These are phyloP conservation scores for Danielia reshetovae DNA, from an alignment of 805 yeast genomes.

Conservation along the genomic window DNA sequence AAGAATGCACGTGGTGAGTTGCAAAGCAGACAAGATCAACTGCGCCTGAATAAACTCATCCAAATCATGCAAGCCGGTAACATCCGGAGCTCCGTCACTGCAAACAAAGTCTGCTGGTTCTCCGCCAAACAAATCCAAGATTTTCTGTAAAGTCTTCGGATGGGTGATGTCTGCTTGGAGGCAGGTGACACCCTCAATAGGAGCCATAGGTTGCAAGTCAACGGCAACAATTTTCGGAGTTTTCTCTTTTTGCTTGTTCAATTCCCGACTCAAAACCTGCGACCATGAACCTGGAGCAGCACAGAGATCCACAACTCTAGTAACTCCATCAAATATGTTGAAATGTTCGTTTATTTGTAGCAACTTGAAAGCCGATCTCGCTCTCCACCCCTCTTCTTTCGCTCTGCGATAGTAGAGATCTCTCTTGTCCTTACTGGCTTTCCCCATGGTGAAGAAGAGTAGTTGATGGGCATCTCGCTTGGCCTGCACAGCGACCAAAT, in stretches of 20 bases:
- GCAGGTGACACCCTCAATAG: conserved; percentile 85
- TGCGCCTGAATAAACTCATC: conserved; percentile 98
- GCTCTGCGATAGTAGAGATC: conserved; percentile 91
- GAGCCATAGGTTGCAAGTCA: conserved; percentile 96
- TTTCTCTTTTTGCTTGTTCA: conserved; percentile 30
- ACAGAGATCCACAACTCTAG: conserved; percentile 90
- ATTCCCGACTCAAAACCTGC: conserved; percentile 78
- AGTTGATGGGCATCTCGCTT: background rate
- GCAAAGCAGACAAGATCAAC: conserved; percentile 84
- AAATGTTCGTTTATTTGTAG: conserved; percentile 90
- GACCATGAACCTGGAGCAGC: conserved; percentile 87
- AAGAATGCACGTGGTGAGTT: conserved; percentile 82
- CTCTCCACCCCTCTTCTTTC: conserved; percentile 97
- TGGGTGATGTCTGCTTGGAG: conserved; percentile 97
- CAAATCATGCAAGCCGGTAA: conserved; percentile 92
- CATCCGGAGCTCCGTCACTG: conserved; percentile 98
- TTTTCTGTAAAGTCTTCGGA: conserved; percentile 77
- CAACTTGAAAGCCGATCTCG: conserved; percentile 92
- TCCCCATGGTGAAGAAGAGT: conserved; percentile 52
- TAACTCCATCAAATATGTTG: conserved; percentile 67
- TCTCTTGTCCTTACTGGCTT: conserved; percentile 90
- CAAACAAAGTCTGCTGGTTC: conserved; percentile 93
- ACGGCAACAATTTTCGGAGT: conserved; percentile 84
- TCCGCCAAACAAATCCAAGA: conserved; percentile 80
- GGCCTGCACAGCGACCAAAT: too few species aligned